Percentiles rank a stretch among this genome's conserved stretches.
phyloP scores from a whole-genome alignment of 768 basidiomycete genomes.

The Termitomyces sp. region DNA sequence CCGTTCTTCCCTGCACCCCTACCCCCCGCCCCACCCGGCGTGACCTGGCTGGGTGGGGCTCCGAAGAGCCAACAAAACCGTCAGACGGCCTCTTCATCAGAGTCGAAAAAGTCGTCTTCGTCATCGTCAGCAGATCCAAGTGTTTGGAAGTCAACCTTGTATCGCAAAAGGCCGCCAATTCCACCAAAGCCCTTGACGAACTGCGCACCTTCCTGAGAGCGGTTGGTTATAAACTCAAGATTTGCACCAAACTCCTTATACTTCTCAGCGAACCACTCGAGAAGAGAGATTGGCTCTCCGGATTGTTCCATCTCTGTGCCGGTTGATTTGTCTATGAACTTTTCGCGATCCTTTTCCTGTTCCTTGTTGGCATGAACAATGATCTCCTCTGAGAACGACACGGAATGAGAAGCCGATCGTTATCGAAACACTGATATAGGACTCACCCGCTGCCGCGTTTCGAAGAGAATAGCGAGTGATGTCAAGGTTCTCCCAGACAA shows the following conservation, averaged over 20 bases:
- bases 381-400: slow-evolving; percentile 60
- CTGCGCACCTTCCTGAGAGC: slow-evolving; percentile 95
- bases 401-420: not conserved
- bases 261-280: slow-evolving; percentile 99
- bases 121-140: slow-evolving; percentile 73
- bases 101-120: slow-evolving; percentile 83
- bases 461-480: slow-evolving; percentile 83
- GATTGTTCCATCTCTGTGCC: slow-evolving; percentile 93
- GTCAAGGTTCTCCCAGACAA: slow-evolving; percentile 98
- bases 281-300: slow-evolving; percentile 74
- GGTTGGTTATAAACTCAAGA: slow-evolving; percentile 94
- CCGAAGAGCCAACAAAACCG: slow-evolving; percentile 81
- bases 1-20: slow-evolving; percentile 19
- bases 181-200: slow-evolving; percentile 99
- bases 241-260: slow-evolving; percentile 97
- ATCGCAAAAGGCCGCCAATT: slow-evolving; percentile 90
- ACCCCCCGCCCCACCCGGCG: slow-evolving; percentile 62
- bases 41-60: slow-evolving; percentile 65
- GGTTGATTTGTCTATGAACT: slow-evolving; percentile 94
- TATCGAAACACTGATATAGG: not conserved
- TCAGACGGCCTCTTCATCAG: slow-evolving; percentile 77
- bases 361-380: slow-evolving; percentile 75
- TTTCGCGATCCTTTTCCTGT: slow-evolving; percentile 89
- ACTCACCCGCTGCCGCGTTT: slow-evolving; percentile 84
- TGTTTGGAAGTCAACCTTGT: slow-evolving; percentile 95